These are phyloP conservation scores for Massarina eburnea DNA, from an alignment of 2,329 filamentous ascomycete species.

Conservation along the genomic window DNA sequence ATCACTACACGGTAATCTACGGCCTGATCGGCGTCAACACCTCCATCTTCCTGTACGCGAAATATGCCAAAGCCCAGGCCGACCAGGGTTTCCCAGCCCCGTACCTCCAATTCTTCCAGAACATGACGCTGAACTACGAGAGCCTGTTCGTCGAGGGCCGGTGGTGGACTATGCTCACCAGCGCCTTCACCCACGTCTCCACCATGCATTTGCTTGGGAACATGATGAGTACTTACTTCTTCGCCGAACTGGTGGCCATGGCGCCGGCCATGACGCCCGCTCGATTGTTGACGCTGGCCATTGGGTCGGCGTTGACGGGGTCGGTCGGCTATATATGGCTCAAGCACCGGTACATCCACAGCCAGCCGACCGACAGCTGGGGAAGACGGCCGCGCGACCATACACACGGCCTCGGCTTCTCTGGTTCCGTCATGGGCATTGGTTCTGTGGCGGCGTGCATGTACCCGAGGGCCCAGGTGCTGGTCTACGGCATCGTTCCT, in stretches of 20 bases:
- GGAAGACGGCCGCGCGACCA: constrained; percentile 5
- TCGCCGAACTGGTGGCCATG: constrained; percentile 37
- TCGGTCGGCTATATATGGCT: constrained; percentile 15
- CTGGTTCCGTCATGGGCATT: constrained; percentile 15
- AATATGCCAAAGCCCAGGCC: constrained; percentile 34
- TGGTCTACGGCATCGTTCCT: constrained; percentile 42
- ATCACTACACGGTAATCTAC: constrained; percentile 34
- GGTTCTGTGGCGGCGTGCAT: constrained; percentile 44
- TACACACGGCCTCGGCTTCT: constrained; percentile 17
- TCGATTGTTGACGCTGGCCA: constrained; percentile 25
- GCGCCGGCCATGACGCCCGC: constrained; percentile 32
- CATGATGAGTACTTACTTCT: constrained; percentile 43
- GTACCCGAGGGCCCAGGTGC: constrained; percentile 35
- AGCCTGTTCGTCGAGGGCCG: constrained; percentile 29
- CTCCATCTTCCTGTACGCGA: constrained; percentile 42
- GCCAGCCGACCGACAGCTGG: constrained; percentile 7
- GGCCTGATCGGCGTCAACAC: constrained; percentile 45
- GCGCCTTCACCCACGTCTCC: constrained; percentile 43
- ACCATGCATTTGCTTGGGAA: constrained; percentile 45
- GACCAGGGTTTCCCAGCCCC: constrained; percentile 16
- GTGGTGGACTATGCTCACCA: constrained; percentile 45
- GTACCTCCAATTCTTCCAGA: constrained; percentile 19
- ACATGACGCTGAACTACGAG: constrained; percentile 36
- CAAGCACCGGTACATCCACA: constrained; percentile 1
- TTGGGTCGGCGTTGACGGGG: constrained; percentile 36